These are phyloP conservation scores for Euphorbia schlechtendalii DNA, from an alignment of 441 rosid genomes.

Conservation along the genomic window DNA sequence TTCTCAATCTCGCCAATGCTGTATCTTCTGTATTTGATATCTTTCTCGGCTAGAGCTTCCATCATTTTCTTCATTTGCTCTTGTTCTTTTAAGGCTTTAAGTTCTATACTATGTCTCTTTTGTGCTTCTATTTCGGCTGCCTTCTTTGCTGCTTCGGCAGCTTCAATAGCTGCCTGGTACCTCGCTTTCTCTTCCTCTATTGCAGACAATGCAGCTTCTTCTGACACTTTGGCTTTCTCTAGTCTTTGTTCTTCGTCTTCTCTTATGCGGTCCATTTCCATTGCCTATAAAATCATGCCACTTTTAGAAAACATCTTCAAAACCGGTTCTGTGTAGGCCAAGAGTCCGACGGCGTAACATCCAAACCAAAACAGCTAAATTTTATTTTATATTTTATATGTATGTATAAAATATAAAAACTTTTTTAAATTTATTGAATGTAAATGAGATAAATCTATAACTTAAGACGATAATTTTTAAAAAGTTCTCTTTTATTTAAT, in stretches of 20 bases:
- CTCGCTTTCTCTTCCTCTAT: conserved; percentile 34
- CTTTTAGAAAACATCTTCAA: conserved; percentile 22
- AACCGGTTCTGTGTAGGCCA: no score
- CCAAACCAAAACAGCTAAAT: no score
- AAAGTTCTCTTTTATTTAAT: no score
- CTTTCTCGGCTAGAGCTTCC: conserved; percentile 18
- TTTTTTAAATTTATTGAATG: no score
- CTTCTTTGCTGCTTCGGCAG: conserved; percentile 33
- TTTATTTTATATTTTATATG: no score
- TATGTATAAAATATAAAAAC: no score
- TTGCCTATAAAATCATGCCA: conserved; percentile 24
- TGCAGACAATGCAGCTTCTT: conserved; percentile 29
- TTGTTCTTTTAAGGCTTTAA: conserved; percentile 32
- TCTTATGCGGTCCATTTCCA: conserved; percentile 36
- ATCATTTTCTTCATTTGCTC: conserved; percentile 34
- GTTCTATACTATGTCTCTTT: conserved; percentile 30
- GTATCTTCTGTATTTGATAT: conserved; percentile 27
- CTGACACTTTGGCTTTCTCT: conserved; percentile 35
- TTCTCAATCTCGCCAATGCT: conserved; percentile 28
- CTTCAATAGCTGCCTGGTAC: conserved; percentile 36
- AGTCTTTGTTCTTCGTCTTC: conserved; percentile 34
- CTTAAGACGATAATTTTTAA: no score
- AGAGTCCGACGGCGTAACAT: no score
- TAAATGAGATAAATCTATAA: no score
- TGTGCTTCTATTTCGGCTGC: conserved; percentile 35